Evolutionary conservation across 148 eudicot species (phyloP), one percentile per base, ranked within the genome.

Genomic region (Amaranthus palmeri): DNA sequence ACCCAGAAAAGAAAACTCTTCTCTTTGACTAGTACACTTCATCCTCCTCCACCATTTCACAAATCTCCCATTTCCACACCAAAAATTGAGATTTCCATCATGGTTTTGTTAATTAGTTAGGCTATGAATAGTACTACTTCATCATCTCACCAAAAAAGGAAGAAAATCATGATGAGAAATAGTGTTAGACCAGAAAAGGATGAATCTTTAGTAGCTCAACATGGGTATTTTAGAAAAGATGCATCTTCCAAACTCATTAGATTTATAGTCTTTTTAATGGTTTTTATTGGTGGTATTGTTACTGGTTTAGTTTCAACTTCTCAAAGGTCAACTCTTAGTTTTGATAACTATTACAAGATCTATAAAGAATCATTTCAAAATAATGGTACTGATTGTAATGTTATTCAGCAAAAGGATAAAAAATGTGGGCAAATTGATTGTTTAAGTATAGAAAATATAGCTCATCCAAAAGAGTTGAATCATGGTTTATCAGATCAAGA

Each of bases 281-380:
- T 65, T 0, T 65, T 65, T 18, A 10, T 65, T 47, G 69, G 41
- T 8, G 69, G 69, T 15, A 4, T 65, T 47, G 54, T 17, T 17
- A 65, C 54, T 47, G 69, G 69, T 10, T 49, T 65, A 15, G 42
- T 65, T 17, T 65, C 69, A 47, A 17, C 14, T 54, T 15, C 25
- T 4, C 68, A 64, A n/a, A 14, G 48, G 68, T 64, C 68, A 64
- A 64, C 68, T 44, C 25, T 64, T 14, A 64, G 52, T 52, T 47
- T 64, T n/a, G 52, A 64, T 11, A 64, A 64, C 7, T 63, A 64
- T 9, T 45, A 2, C 51, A 64, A 64, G 52, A 45, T 64, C 68
- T 64, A 46, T 25, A 25, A 25, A 25, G 36, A 25, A 25, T 25
- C 36, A 25, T 25, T 25, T 25, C 36, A 25, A 25, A 25, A 25